Evolutionary conservation across 768 basidiomycete species (phyloP).

Genomic region (Psilocybe azurescens): DNA sequence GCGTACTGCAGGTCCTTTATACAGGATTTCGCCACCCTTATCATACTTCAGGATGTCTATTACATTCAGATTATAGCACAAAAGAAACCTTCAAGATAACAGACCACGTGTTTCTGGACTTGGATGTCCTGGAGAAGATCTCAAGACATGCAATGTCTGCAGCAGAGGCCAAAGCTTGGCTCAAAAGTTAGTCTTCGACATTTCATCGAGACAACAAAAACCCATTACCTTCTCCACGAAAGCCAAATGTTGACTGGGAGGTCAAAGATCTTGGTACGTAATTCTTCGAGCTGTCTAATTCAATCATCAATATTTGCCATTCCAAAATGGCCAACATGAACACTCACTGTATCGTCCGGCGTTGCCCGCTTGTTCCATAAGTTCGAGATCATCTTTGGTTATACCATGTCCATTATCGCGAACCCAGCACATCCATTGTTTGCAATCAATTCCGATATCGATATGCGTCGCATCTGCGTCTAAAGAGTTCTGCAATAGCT

Average conservation of each 20-base stretch:
- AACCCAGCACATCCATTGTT: constrained; percentile 85
- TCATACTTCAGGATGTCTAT: neutral
- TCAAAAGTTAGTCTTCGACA: neutral
- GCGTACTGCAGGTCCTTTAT: constrained; percentile 73
- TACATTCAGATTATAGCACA: neutral
- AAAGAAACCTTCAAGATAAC: constrained; percentile 73
- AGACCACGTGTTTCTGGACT: constrained; percentile 71
- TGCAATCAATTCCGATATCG: constrained; percentile 74
- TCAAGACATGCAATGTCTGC: constrained; percentile 82
- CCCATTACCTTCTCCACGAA: constrained; percentile 86
- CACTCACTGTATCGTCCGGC: constrained; percentile 74
- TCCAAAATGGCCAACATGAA: neutral
- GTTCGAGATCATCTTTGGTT: constrained; percentile 56
- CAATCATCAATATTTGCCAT: neutral
- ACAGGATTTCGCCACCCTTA: constrained; percentile 71
- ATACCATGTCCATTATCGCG: constrained; percentile 88
- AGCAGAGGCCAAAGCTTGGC: constrained; percentile 80
- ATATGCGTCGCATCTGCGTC: constrained; percentile 79
- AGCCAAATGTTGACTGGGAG: constrained; percentile 76
- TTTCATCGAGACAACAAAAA: neutral
- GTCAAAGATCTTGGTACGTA: constrained; percentile 56
- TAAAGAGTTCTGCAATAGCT: constrained; percentile 89
- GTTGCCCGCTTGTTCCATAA: constrained; percentile 56
- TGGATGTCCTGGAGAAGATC: constrained; percentile 75
- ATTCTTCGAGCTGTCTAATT: constrained; percentile 75